A percentile compares a stretch with the other conserved stretches of the same genome.
These are phyloP conservation scores for Trapa bicornis DNA, from an alignment of 345 rosid species.

Conservation along the genomic window DNA sequence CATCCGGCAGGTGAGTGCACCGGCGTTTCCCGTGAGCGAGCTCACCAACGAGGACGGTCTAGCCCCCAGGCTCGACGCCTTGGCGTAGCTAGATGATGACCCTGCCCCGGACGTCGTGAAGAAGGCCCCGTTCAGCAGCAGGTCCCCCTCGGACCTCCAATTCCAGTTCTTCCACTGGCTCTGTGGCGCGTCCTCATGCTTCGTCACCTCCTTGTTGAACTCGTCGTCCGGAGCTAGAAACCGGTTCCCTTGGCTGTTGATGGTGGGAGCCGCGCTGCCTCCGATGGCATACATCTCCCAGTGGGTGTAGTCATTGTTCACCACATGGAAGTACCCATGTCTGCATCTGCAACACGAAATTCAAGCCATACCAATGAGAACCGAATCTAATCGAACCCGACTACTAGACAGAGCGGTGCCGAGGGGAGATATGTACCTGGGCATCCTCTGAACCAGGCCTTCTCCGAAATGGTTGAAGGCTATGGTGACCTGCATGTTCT, in stretches of 20 bases:
- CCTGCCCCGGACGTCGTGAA: conserved; percentile 19
- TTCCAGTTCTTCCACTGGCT: conserved; percentile 21
- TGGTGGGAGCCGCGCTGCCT: conserved; percentile 15
- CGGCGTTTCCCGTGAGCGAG: conserved; percentile 17
- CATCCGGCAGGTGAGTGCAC: conserved; percentile 14
- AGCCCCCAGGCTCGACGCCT: conserved; percentile 22
- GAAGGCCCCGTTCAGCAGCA: conserved; percentile 21
- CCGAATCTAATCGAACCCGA: background rate
- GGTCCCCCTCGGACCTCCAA: conserved; percentile 22
- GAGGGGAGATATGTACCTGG: conserved; percentile 2
- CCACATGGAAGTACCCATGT: conserved; percentile 17
- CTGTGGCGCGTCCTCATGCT: conserved; percentile 17
- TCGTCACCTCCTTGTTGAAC: conserved; percentile 17
- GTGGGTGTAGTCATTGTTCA: conserved; percentile 16
- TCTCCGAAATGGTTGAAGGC: conserved; percentile 18
- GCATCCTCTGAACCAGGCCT: conserved; percentile 18
- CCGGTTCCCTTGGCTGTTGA: conserved; percentile 16
- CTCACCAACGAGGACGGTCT: conserved; percentile 20
- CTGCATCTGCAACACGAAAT: conserved; percentile 9
- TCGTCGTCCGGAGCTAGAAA: conserved; percentile 10
- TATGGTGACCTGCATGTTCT: conserved; percentile 19
- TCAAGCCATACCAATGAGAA: too few relatives aligned
- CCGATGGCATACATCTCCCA: conserved; percentile 19
- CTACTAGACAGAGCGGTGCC: background rate
- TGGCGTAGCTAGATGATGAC: conserved; percentile 17